phyloP scores from a whole-genome alignment of 140 eudicot genomes.

The Senecio squalidus region DNA sequence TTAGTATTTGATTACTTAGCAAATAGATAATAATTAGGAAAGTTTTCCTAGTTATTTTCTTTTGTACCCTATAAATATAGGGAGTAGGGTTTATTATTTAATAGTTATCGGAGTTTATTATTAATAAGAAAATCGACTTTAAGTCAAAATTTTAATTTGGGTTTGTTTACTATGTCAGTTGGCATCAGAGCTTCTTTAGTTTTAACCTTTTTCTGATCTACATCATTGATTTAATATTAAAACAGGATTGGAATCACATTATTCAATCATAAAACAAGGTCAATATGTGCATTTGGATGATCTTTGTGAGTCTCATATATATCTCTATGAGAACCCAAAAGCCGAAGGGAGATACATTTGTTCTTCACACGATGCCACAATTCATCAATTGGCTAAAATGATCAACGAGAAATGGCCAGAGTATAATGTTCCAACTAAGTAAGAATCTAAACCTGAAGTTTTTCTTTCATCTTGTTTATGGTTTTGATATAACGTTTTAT shows the following conservation, averaged over 20 bases:
- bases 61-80: too few species aligned
- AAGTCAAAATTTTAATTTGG: too few species aligned
- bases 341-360: slow-evolving; percentile 81
- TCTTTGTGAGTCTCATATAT: slow-evolving; percentile 70
- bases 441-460: slow-evolving; percentile 16
- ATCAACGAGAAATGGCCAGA: slow-evolving; percentile 70
- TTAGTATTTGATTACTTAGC: too few species aligned
- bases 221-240: background rate
- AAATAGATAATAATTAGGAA: too few species aligned
- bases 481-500: slow-evolving; percentile 6
- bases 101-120: too few species aligned
- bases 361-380: slow-evolving; percentile 78
- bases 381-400: slow-evolving; percentile 62
- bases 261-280: slow-evolving; percentile 73
- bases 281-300: slow-evolving; percentile 88
- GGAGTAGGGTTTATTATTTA: too few species aligned
- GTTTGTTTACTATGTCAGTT: too few species aligned
- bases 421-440: slow-evolving; percentile 67
- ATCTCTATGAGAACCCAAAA: slow-evolving; percentile 60
- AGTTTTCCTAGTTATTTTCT: too few species aligned
- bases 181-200: too few species aligned
- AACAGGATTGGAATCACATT: slow-evolving; percentile 76
- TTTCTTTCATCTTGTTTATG: background rate
- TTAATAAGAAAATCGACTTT: too few species aligned
- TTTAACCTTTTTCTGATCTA: too few species aligned